A percentile compares a stretch with the other conserved stretches of the same genome.
phyloP scores from a whole-genome alignment of 352 stramenopile genomes.

The Achlya hypogyna region DNA sequence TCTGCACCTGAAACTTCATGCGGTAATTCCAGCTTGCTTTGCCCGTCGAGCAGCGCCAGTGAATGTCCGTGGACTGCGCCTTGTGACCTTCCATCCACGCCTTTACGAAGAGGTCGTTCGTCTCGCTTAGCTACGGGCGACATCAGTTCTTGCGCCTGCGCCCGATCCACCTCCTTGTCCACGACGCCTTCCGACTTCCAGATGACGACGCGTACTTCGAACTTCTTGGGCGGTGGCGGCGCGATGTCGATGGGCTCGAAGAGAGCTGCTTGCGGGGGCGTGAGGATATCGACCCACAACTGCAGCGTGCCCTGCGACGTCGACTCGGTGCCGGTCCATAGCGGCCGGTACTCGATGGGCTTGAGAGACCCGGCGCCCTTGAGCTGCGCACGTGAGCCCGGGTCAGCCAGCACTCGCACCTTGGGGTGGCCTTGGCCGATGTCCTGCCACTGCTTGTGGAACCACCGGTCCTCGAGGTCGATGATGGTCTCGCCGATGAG shows the following conservation, averaged over 20 bases:
- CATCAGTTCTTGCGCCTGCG: neutral
- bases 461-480: constrained; percentile 91
- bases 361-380: constrained; percentile 38
- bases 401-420: constrained; percentile 2
- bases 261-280: constrained; percentile 44
- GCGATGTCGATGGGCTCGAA: constrained; percentile 62
- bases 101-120: constrained; percentile 91
- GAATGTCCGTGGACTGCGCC: constrained; percentile 68
- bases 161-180: constrained; percentile 40
- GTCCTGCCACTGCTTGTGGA: constrained; percentile 78
- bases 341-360: constrained; percentile 80
- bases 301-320: constrained; percentile 63
- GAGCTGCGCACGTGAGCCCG: neutral
- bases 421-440: constrained; percentile 29
- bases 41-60: constrained; percentile 87
- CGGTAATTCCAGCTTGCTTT: constrained; percentile 90
- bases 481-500: constrained; percentile 88
- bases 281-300: constrained; percentile 88
- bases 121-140: constrained; percentile 39
- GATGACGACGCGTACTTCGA: constrained; percentile 84
- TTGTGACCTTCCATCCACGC: constrained; percentile 76
- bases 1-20: constrained; percentile 80
- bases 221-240: constrained; percentile 49
- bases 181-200: constrained; percentile 84
- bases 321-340: constrained; percentile 65